Evolutionary conservation across 1,284 basidiomycete genomes (phyloP).

Genomic region (Boletus sp.): DNA sequence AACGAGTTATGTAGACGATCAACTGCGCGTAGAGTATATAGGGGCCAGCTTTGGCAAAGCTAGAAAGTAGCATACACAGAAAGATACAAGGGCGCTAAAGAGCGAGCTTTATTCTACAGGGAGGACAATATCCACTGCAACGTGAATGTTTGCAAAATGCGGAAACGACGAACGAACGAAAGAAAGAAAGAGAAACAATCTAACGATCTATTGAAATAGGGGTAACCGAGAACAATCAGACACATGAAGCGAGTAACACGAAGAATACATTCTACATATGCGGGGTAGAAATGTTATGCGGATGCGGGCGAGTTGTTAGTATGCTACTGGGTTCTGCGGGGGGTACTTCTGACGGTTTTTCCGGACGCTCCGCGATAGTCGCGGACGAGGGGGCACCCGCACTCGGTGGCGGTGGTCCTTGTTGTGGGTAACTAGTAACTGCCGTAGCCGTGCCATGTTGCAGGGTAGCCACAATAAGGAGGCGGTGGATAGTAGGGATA

Average conservation of each 20-base stretch:
- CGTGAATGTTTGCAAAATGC: no score
- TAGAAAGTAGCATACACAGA: constrained; percentile 30
- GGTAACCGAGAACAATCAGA: constrained; percentile 10
- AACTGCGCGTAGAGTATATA: constrained; percentile 20
- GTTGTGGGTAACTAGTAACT: constrained; percentile 29
- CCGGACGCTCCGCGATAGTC: constrained; percentile 16
- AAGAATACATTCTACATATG: constrained; percentile 31
- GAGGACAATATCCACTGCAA: constrained; percentile 12
- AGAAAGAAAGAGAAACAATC: no score
- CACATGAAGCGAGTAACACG: constrained; percentile 9
- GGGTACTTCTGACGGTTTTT: constrained; percentile 27
- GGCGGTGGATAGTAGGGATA: constrained; percentile 30
- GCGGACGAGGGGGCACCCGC: constrained; percentile 15
- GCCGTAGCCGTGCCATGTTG: constrained; percentile 27
- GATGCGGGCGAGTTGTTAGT: constrained; percentile 18
- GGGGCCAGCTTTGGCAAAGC: constrained; percentile 1
- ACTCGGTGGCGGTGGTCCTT: constrained; percentile 21
- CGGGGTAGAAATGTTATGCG: constrained; percentile 16
- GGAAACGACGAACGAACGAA: constrained; percentile 1
- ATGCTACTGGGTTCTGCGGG: constrained; percentile 16
- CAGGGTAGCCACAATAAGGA: constrained; percentile 29
- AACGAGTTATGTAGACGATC: constrained; percentile 15
- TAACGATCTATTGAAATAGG: constrained; percentile 31
- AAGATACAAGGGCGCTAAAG: constrained; percentile 20
- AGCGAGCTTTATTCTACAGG: constrained; percentile 27